Evolutionary conservation across 331 rosid genomes (phyloP).

Genomic region (Malus hybrid): DNA sequence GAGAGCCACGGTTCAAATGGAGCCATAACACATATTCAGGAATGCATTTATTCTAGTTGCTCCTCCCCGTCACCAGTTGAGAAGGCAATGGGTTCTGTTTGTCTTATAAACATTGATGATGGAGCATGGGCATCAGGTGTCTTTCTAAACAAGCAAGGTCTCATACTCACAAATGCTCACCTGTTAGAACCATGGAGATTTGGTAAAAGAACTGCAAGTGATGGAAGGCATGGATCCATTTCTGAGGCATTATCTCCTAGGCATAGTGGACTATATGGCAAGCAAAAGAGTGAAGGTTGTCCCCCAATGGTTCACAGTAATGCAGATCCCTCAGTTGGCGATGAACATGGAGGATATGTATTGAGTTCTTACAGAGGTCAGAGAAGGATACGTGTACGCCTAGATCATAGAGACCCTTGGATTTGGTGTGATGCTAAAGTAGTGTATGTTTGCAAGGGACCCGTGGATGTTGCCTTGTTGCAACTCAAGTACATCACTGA

Average conservation of each 20-base stretch:
- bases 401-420: slow-evolving; percentile 72
- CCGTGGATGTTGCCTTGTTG: slow-evolving; percentile 85
- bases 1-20: slow-evolving; percentile 20
- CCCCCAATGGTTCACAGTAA: slow-evolving; percentile 14
- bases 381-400: slow-evolving; percentile 67
- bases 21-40: slow-evolving; percentile 9
- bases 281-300: slow-evolving; percentile 23
- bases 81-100: slow-evolving; percentile 72
- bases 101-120: slow-evolving; percentile 78
- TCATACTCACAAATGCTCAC: slow-evolving; percentile 93
- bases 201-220: slow-evolving; percentile 48
- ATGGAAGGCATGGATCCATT: slow-evolving; percentile 32
- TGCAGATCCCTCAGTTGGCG: slow-evolving; percentile 22
- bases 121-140: slow-evolving; percentile 98
- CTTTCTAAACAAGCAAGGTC: slow-evolving; percentile 68
- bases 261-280: slow-evolving; percentile 20
- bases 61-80: slow-evolving; percentile 43
- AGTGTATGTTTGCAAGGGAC: slow-evolving; percentile 75
- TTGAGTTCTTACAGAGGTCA: slow-evolving; percentile 25
- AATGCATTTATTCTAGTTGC: slow-evolving; percentile 23
- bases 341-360: slow-evolving; percentile 30
- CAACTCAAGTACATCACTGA: slow-evolving; percentile 65
- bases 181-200: slow-evolving; percentile 94
- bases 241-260: slow-evolving; percentile 13
- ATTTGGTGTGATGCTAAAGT: slow-evolving; percentile 81